Percentiles rank a stretch among this genome's conserved stretches.
Conservation (phyloP, 345 rosid species). For the Pistacia vera region DNA sequence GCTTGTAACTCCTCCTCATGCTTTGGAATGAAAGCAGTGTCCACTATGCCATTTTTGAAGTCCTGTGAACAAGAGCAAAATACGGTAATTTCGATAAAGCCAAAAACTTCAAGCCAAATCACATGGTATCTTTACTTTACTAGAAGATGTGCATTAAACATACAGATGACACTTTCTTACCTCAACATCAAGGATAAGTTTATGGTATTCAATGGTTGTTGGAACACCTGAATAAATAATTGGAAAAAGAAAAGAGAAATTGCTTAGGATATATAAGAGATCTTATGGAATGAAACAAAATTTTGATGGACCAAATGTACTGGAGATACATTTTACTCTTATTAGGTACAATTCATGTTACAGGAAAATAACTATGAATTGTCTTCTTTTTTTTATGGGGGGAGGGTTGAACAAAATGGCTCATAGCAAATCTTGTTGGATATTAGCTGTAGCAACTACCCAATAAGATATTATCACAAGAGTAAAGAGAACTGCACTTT, state of each 20-base stretch:
- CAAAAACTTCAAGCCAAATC: constrained; percentile 2
- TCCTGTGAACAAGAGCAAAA: constrained; percentile 51
- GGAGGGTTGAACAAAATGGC: not conserved
- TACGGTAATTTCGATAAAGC: constrained; percentile 7
- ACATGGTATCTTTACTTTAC: not conserved
- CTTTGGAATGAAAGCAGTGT: constrained; percentile 96
- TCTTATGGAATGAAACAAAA: not conserved
- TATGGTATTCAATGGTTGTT: constrained; percentile 93
- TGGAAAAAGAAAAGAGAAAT: not conserved
- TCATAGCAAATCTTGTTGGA: not conserved
- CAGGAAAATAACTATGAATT: not conserved
- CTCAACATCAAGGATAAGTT: constrained; percentile 96
- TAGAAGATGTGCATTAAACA: not conserved
- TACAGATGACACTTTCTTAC: constrained; percentile 37
- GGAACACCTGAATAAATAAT: constrained; percentile 72
- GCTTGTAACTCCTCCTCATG: constrained; percentile 87
- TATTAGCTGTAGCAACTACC: not conserved
- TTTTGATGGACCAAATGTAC: not conserved
- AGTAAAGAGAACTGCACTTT: not conserved
- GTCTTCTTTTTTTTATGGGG: not conserved
- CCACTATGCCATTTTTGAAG: constrained; percentile 92
- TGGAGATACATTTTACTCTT: not conserved
- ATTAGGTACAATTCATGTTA: not conserved
- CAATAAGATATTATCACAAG: not conserved
- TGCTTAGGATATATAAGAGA: not conserved